These are phyloP conservation scores for Telopea speciosissima DNA, from an alignment of 177 flowering plant species.

Conservation along the genomic window DNA sequence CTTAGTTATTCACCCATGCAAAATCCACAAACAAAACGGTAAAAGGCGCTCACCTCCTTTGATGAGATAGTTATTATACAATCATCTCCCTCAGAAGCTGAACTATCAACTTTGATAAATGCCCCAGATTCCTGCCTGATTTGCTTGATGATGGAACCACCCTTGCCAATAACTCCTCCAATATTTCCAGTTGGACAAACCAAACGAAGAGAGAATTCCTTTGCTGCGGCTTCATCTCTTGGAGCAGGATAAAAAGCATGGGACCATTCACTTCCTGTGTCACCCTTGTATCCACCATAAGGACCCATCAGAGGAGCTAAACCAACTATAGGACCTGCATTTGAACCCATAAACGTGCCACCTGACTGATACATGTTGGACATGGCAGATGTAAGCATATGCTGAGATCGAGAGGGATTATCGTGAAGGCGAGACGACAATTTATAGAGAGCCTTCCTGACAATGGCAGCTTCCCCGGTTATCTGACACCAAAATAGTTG, in stretches of 20 bases:
- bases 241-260: conserved; percentile 59
- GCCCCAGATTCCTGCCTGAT: conserved; percentile 93
- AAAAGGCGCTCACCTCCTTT: conserved; percentile 55
- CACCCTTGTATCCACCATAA: conserved; percentile 88
- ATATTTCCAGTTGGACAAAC: conserved; percentile 82
- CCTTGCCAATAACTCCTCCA: conserved; percentile 95
- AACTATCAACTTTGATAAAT: conserved; percentile 81
- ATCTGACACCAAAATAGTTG: conserved; percentile 38
- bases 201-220: conserved; percentile 80
- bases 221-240: conserved; percentile 64
- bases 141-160: conserved; percentile 88
- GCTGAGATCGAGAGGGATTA: conserved; percentile 89
- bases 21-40: background rate
- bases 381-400: conserved; percentile 57
- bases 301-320: conserved; percentile 62
- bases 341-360: conserved; percentile 56
- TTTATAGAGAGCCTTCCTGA: conserved; percentile 73
- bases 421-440: conserved; percentile 77
- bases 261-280: conserved; percentile 58
- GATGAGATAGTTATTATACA: conserved; percentile 77
- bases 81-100: conserved; percentile 73
- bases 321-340: conserved; percentile 72
- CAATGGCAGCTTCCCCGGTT: conserved; percentile 62
- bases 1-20: background rate
- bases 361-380: conserved; percentile 45